Percentiles rank a stretch among this genome's conserved stretches.
Conservation (phyloP, 108 stramenopile species). For the Phaeodactylum tricornutum region DNA sequence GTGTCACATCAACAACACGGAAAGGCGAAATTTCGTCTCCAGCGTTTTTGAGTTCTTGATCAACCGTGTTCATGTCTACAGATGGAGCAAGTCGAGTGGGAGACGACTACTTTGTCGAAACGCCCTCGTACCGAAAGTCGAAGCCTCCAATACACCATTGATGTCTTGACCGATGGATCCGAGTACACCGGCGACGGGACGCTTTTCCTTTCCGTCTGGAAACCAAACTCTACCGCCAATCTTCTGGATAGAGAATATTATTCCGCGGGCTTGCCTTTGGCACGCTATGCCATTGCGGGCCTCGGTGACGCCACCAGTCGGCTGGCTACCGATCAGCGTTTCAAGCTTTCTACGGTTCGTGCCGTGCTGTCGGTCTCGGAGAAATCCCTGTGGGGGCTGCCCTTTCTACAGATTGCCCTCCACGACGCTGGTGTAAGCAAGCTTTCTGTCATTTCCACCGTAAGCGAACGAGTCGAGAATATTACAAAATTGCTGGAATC, state of each 20-base stretch:
- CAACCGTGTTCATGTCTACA: no score
- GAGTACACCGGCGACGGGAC: constrained; percentile 50
- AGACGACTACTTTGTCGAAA: no score
- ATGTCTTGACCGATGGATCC: constrained; percentile 65
- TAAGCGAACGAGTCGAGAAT: not conserved
- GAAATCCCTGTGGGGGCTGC: constrained; percentile 21
- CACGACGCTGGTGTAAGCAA: constrained; percentile 31
- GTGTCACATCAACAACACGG: no score
- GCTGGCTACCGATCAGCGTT: constrained; percentile 59
- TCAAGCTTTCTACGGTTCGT: constrained; percentile 29
- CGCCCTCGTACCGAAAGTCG: no score
- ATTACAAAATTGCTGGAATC: not conserved
- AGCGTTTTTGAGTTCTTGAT: no score
- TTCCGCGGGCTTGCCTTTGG: constrained; percentile 11
- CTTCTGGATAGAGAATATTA: not conserved
- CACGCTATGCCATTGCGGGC: constrained; percentile 56
- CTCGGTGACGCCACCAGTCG: constrained; percentile 48
- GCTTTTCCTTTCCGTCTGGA: constrained; percentile 58
- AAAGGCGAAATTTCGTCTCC: no score
- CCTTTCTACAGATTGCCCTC: constrained; percentile 42
- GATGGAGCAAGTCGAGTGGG: no score
- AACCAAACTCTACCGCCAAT: not conserved
- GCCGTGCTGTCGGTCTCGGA: constrained; percentile 15
- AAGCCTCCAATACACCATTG: constrained; percentile 22
- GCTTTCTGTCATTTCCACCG: constrained; percentile 15